phyloP scores from a whole-genome alignment of 2,329 filamentous ascomycete species.

The Lecanosticta acicola region DNA sequence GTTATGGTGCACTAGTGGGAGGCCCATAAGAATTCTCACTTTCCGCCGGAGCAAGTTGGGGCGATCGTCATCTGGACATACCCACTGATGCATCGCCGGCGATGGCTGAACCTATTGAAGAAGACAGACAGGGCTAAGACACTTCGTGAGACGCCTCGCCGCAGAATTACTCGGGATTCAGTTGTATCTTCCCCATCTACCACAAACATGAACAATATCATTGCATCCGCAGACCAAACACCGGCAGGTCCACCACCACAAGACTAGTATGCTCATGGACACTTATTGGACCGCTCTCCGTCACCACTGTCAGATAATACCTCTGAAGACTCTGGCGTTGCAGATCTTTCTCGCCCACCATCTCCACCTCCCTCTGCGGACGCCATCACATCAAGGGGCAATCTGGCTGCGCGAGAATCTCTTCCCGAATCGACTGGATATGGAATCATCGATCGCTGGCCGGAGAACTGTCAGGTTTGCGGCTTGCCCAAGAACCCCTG shows the following conservation, averaged over 20 bases:
- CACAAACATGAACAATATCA: background rate
- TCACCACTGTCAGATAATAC: background rate
- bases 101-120: background rate
- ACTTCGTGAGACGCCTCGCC: background rate
- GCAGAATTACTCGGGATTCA: background rate
- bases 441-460: background rate
- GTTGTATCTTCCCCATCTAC: background rate
- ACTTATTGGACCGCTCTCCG: too few species aligned
- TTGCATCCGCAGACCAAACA: background rate
- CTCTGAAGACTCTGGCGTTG: background rate
- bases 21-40: background rate
- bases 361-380: background rate
- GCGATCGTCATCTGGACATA: background rate
- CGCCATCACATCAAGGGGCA: too few species aligned
- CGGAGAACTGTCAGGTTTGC: background rate
- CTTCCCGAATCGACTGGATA: too few species aligned
- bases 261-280: background rate
- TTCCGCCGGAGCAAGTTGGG: background rate
- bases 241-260: background rate
- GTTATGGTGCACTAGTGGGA: conserved; percentile 25
- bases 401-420: too few species aligned
- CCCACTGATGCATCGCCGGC: background rate
- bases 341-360: background rate
- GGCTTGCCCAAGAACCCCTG: background rate
- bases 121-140: background rate